Base-by-base conservation (phyloP, 805 yeast genomes). In the Yamadazyma sp. region DNA sequence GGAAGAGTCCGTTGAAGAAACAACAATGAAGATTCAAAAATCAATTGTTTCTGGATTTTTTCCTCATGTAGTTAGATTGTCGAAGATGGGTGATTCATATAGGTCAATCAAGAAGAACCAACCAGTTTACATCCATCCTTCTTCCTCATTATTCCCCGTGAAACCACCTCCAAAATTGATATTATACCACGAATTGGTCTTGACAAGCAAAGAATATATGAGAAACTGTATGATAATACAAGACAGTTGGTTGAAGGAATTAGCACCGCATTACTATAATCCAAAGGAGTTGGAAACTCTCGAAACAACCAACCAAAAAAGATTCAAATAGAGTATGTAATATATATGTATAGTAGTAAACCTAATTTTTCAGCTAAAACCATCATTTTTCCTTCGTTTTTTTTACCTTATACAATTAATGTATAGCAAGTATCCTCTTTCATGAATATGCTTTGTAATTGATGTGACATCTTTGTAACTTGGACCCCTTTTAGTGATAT, bases 151-250 rank as follows among this genome's bases (percentile, higher is more conserved):
- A 20, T 78, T 75, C 49, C 64, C 69, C 9, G 61, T 64, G 9
- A 80, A 77, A 39, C 94, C 93, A 14, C 89, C 88, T 0, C 82
- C 89, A 3, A 82, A 76, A 44, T 65, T 76, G 35, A 66, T 93
- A 5, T 64, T 91, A 11, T 93, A 86, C 55, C 87, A 88, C 50
- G 94, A 91, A 42, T 63, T 91, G 48, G 82, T 91, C 32, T 58
- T 84, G 31, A 91, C 98, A 0, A 75, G 87, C 17, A 86, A 82
- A 54, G 97, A 89, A 61, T 91, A 79, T 57, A 86, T 93, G 87
- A 72, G 89, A 39, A 82, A 82, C 45, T 80, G 88, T 50, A 75
- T 85, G 57, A 76, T 87, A 0, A 66, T 84, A 3, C 78, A 81
- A 26, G 89, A 83, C 20, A 64, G 64, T 31, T 85, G 95, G 93